Percentiles rank a stretch among this genome's conserved stretches.
phyloP scores from a whole-genome alignment of 768 basidiomycete species.

The Amyloporia xantha region DNA sequence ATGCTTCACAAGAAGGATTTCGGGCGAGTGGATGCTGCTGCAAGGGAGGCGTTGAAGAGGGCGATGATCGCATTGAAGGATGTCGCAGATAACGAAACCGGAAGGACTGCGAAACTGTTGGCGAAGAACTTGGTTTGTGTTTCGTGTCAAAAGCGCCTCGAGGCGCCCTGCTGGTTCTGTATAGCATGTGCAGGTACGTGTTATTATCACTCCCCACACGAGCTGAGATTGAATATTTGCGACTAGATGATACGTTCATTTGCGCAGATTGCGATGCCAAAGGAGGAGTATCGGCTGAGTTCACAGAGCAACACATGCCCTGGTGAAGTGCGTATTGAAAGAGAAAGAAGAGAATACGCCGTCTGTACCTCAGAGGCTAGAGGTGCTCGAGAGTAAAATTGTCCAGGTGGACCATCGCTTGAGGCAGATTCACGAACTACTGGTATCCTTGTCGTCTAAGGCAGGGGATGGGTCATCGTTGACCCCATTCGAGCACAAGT shows the following conservation, averaged over 20 bases:
- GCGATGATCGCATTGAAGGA: constrained; percentile 10
- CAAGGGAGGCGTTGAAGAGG: constrained; percentile 16
- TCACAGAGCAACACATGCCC: neutral
- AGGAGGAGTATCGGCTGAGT: neutral
- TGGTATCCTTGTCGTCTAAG: no score
- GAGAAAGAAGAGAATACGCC: neutral
- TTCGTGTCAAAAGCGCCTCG: constrained; percentile 15
- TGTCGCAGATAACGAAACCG: neutral
- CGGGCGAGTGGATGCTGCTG: constrained; percentile 16
- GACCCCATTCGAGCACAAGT: no score
- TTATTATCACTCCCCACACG: neutral
- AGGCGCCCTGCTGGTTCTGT: constrained; percentile 27
- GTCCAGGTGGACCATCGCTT: no score
- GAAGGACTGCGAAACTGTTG: neutral
- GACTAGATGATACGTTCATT: constrained; percentile 16
- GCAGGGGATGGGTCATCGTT: no score
- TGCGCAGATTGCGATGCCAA: constrained; percentile 20
- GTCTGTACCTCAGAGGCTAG: neutral
- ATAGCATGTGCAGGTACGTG: constrained; percentile 17
- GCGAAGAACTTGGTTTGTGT: constrained; percentile 15
- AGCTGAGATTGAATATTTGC: neutral
- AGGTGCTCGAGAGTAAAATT: neutral
- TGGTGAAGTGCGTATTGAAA: neutral
- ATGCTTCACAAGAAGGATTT: constrained; percentile 11
- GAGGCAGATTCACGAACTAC: neutral